Base-by-base conservation (phyloP, 2,329 filamentous ascomycete genomes). In the Pseudogymnoascus verrucosus region DNA sequence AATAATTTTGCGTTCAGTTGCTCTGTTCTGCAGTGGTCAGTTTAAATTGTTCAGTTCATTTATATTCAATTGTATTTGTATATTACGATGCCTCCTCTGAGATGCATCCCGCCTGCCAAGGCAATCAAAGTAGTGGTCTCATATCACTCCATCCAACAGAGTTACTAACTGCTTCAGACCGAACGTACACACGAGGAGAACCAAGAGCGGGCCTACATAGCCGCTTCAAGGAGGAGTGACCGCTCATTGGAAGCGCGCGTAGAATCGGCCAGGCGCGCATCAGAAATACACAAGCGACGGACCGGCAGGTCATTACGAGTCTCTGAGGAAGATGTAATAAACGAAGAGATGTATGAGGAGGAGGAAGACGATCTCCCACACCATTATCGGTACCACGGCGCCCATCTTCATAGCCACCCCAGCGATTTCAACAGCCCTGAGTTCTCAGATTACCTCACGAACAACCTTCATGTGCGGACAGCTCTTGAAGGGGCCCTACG, bases 321-420 rank as follows among this genome's bases (percentile, higher is more conserved):
- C 64, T 92, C 89, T 26, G 89, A 93, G 74, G 84, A 95, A 71
- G 92, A 95, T 76, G 92, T 96, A 11, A 80, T 89, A 69, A 92
- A 91, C 67, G 93, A 96, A 74, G 91, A 96, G 74, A 96, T 96
- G 91, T 97, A 97, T 73, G 92, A 96, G 71, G 93, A 96, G 75
- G 90, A 96, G 71, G 92, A 96, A 62, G 90, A 96, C 69, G 89
- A 93, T 64, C 73, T 90, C 23, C 86, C 88, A 0, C 81, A 85
- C 65, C 84, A 86, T 62, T 89, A 87, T 71, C 81, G 85, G 64
- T 78, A 85, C 12, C 77, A 91, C 34, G 84, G 84, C 12, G 80
- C 84, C 2, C 82, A 87, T 69, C 77, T 89, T 64, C 67, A 70
- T 36, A 67, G 67, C 14, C 61, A 61, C 6, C 66, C 68, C 21